These are phyloP conservation scores for Tulasnella sp. DNA, from an alignment of 768 basidiomycete species.

Conservation along the genomic window DNA sequence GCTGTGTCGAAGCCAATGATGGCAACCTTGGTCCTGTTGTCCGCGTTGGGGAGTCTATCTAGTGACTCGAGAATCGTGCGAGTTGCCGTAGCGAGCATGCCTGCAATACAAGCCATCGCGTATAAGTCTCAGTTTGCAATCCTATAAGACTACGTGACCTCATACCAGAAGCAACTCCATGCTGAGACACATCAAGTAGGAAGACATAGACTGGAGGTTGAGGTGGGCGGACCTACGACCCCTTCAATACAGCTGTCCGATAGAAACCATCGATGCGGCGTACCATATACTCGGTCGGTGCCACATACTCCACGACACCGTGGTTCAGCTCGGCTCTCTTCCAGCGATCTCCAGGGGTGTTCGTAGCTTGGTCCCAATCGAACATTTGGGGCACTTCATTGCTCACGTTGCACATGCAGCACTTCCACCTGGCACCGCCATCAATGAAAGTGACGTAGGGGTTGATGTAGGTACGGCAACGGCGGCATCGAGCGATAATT, in stretches of 20 bases:
- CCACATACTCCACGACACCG: slow-evolving; percentile 92
- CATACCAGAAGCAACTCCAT: slow-evolving; percentile 83
- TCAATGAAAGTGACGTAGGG: slow-evolving; percentile 98
- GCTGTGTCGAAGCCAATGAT: slow-evolving; percentile 89
- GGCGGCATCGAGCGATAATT: slow-evolving; percentile 91
- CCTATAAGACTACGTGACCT: neutral
- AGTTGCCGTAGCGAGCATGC: slow-evolving; percentile 98
- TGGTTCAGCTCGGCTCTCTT: slow-evolving; percentile 87
- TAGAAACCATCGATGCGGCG: neutral
- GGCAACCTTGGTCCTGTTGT: slow-evolving; percentile 85
- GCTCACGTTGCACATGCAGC: slow-evolving; percentile 97
- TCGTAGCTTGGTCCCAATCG: slow-evolving; percentile 93
- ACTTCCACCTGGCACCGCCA: slow-evolving; percentile 97
- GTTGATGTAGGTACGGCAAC: slow-evolving; percentile 96
- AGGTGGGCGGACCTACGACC: slow-evolving; percentile 67
- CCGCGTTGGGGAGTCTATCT: slow-evolving; percentile 92
- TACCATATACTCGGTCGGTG: slow-evolving; percentile 98
- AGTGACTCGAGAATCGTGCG: slow-evolving; percentile 93
- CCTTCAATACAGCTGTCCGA: neutral
- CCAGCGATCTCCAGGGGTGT: slow-evolving; percentile 96
- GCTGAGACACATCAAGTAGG: slow-evolving; percentile 92
- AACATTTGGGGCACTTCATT: slow-evolving; percentile 98
- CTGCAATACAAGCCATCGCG: slow-evolving; percentile 38
- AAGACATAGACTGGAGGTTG: slow-evolving; percentile 97
- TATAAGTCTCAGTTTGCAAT: neutral